Evolutionary conservation across 345 rosid species (phyloP), one percentile per base, ranked within the genome.

Genomic region (Kernera saxatilis): DNA sequence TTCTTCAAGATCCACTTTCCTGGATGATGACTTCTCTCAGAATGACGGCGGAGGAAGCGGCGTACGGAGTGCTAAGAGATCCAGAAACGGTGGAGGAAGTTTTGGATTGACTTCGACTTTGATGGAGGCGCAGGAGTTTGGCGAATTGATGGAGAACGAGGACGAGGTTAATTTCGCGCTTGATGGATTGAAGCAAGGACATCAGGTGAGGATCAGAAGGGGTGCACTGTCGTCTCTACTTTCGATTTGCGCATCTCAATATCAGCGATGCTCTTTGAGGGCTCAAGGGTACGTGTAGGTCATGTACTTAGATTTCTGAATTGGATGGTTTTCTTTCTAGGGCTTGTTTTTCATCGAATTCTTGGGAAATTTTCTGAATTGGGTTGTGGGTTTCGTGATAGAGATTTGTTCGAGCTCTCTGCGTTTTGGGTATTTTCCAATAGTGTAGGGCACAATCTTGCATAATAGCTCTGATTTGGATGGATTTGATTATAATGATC

Each of bases 141-240:
- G 98, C 17, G 96, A 89, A 78, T 82, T 91, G 92, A 91, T 93
- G 96, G 98, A 89, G 82, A 86, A 88, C 62, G 90, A 86, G 6
- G 98, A 89, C 41, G 98, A 93, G 83, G 89, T 91, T 62, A 83
- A 93, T 65, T 93, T 89, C 69, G 91, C 96, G 22, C 84, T 93
- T 40, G 97, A 93, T 70, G 96, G 96, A 78, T 77, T 93, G 29
- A 79, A 66, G 85, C 83, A 81, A 32, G 96, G 87, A 2, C 90
- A 84, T 61, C 96, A 86, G 3, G 35, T 80, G 50, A 84, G 89
- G 80, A 86, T 86, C 72, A 75, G 86, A 82, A 81, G 96, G 35
- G 90, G 84, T 22, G 84, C 90, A 25, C 57, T 91, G 44, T 44
- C 81, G 51, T 91, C 97, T 63, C 73, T 93, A 64, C 77, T 93